Conservation (phyloP, 2,329 filamentous ascomycete genomes). For the Cadophora sp. region DNA sequence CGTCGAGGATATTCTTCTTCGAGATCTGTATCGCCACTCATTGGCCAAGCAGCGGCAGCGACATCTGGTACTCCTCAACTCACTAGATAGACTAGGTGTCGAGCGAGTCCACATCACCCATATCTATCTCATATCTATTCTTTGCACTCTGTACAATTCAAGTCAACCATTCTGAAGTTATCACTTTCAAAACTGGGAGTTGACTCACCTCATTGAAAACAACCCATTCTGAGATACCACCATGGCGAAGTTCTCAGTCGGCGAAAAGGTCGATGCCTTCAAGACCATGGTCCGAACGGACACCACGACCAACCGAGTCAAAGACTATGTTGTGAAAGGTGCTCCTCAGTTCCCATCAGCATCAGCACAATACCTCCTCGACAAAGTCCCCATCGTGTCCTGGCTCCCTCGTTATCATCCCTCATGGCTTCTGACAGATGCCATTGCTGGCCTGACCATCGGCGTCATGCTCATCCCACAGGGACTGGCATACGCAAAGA, state of each 20-base stretch:
- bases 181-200: neutral
- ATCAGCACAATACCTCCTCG: slow-evolving; percentile 60
- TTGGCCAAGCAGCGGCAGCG: slow-evolving; percentile 1
- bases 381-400: slow-evolving; percentile 66
- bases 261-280: slow-evolving; percentile 8
- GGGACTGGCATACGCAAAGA: slow-evolving; percentile 66
- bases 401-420: slow-evolving; percentile 69
- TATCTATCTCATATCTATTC: neutral
- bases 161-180: neutral
- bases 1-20: neutral
- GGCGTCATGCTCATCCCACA: slow-evolving; percentile 67
- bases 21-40: neutral
- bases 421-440: slow-evolving; percentile 66
- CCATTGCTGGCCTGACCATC: slow-evolving; percentile 66
- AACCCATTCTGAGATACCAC: neutral
- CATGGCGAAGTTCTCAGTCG: slow-evolving; percentile 20
- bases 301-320: slow-evolving; percentile 20
- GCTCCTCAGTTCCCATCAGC: slow-evolving; percentile 54
- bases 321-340: slow-evolving; percentile 20
- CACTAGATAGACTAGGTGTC: neutral
- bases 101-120: neutral
- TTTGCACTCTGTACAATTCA: neutral
- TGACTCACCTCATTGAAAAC: neutral
- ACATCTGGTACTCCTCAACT: neutral
- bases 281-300: slow-evolving; percentile 17